These are phyloP conservation scores for Microbotryum violaceum DNA, from an alignment of 1,284 basidiomycete genomes.

Conservation along the genomic window DNA sequence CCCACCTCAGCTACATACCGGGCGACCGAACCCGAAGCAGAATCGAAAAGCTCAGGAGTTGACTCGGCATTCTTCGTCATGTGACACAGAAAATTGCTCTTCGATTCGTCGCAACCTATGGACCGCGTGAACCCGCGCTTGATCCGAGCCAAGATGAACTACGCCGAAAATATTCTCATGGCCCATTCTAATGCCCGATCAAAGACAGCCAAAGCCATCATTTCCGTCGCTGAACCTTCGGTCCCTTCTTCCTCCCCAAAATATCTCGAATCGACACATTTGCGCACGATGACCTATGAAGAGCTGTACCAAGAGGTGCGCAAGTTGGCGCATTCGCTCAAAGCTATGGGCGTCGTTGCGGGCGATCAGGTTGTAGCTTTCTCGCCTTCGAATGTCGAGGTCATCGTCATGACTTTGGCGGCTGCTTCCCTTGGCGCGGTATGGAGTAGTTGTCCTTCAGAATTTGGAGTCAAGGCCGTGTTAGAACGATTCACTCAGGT, in stretches of 20 bases:
- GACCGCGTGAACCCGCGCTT: conserved; percentile 17
- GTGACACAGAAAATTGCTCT: conserved; percentile 15
- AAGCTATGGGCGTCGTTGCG: conserved; percentile 14
- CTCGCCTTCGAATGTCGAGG: conserved; percentile 32
- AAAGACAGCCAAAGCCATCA: conserved; percentile 19
- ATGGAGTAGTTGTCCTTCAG: conserved; percentile 77
- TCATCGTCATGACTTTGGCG: conserved; percentile 43
- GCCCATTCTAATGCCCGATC: conserved; percentile 28
- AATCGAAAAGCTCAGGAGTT: background rate
- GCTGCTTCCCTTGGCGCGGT: conserved; percentile 64
- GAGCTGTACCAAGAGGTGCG: conserved; percentile 33
- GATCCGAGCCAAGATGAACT: conserved; percentile 23
- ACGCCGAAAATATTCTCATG: conserved; percentile 56
- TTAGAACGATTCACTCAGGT: conserved; percentile 55
- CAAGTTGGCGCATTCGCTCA: conserved; percentile 25
- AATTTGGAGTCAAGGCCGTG: conserved; percentile 75
- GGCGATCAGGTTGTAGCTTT: conserved; percentile 32
- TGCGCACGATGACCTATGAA: conserved; percentile 25
- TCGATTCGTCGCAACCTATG: conserved; percentile 26
- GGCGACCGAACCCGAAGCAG: background rate
- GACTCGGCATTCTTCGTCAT: background rate
- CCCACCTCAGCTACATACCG: background rate
- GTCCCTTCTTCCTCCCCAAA: background rate
- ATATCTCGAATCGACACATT: conserved; percentile 18
- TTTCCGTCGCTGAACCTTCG: conserved; percentile 29